These are phyloP conservation scores for Graphilbum fragrans DNA, from an alignment of 2,329 filamentous ascomycete species.

Conservation along the genomic window DNA sequence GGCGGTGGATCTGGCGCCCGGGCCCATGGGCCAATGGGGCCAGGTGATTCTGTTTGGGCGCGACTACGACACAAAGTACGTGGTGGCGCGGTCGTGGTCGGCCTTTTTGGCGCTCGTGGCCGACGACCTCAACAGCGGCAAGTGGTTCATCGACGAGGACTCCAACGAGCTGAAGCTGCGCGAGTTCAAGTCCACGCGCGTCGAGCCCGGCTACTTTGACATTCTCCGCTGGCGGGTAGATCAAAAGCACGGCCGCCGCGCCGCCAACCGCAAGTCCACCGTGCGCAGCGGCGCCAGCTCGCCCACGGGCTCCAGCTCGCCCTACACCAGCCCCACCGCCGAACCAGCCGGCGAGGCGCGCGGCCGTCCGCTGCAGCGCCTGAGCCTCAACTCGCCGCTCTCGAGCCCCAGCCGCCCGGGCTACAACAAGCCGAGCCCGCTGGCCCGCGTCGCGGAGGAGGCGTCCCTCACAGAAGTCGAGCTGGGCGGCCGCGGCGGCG, in stretches of 20 bases:
- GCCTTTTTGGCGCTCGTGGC: constrained; percentile 76
- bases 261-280: constrained; percentile 40
- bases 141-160: constrained; percentile 89
- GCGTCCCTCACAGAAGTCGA: constrained; percentile 23
- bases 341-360: constrained; percentile 46
- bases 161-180: constrained; percentile 80
- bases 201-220: constrained; percentile 88
- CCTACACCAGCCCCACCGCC: constrained; percentile 52
- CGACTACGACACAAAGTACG: constrained; percentile 98
- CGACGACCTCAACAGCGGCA: constrained; percentile 81
- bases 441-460: constrained; percentile 68
- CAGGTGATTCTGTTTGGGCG: constrained; percentile 94
- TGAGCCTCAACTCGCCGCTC: constrained; percentile 50
- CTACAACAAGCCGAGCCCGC: constrained; percentile 56
- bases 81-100: constrained; percentile 85
- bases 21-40: constrained; percentile 83
- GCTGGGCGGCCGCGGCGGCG: background rate
- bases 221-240: constrained; percentile 92
- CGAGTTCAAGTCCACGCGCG: constrained; percentile 78
- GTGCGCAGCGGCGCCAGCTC: constrained; percentile 26
- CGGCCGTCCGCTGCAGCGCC: constrained; percentile 60
- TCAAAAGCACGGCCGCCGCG: constrained; percentile 75
- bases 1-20: constrained; percentile 83
- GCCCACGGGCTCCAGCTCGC: constrained; percentile 37
- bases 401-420: constrained; percentile 53